Conservation (phyloP, 495 filamentous ascomycete genomes). For the Oidiodendron maius region DNA sequence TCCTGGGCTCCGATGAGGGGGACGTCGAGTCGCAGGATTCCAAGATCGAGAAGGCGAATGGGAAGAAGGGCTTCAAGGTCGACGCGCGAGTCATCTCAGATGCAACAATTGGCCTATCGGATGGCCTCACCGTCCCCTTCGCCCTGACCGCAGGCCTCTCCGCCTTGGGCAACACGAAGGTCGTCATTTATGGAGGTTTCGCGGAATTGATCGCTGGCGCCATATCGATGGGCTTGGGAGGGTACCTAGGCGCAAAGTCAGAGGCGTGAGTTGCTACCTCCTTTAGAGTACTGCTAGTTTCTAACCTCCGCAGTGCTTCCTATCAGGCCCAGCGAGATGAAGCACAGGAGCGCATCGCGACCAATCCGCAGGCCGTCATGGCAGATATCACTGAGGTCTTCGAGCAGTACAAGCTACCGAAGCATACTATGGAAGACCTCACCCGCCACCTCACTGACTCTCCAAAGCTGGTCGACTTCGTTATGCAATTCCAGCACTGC, state of each 20-base stretch:
- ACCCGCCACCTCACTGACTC: conserved; percentile 41
- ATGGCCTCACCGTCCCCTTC: conserved; percentile 62
- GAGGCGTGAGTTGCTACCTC: conserved; percentile 45
- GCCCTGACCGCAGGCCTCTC: conserved; percentile 58
- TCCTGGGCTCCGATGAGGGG: not conserved
- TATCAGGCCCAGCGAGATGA: conserved; percentile 17
- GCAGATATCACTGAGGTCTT: conserved; percentile 42
- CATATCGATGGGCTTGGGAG: conserved; percentile 67
- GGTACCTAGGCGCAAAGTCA: conserved; percentile 64
- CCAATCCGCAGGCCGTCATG: conserved; percentile 16
- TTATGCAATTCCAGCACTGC: conserved; percentile 54
- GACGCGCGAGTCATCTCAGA: conserved; percentile 51
- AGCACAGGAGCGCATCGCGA: conserved; percentile 17
- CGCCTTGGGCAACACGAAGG: conserved; percentile 52
- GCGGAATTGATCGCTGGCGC: conserved; percentile 62
- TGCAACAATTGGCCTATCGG: conserved; percentile 57
- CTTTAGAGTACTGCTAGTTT: not conserved
- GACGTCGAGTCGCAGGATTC: conserved; percentile 22
- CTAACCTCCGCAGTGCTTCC: conserved; percentile 21
- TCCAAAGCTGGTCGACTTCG: conserved; percentile 44
- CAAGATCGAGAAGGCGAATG: conserved; percentile 12
- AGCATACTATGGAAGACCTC: conserved; percentile 36
- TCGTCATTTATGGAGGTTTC: conserved; percentile 64
- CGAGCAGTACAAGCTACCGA: conserved; percentile 47
- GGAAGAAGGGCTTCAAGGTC: conserved; percentile 17